Percentiles rank a stretch among this genome's conserved stretches.
Evolutionary conservation across 192 early-diverging fungal genomes (phyloP).

Genomic region (Gamsiella multidivaricata): DNA sequence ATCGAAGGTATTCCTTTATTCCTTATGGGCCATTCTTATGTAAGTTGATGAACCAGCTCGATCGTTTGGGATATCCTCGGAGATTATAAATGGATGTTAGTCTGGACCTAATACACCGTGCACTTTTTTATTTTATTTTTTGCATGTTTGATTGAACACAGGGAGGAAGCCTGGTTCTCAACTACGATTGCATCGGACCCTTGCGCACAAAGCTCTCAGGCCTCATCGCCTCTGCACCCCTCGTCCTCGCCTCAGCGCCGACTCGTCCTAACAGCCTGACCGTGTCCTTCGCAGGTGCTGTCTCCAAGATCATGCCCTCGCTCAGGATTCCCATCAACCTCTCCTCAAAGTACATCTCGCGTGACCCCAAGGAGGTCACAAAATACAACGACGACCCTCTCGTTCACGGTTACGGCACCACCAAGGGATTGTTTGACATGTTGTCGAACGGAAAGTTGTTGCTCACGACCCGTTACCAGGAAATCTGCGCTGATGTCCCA

Average conservation of each 20-base stretch:
- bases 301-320: constrained; percentile 57
- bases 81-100: not conserved
- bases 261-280: constrained; percentile 44
- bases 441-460: constrained; percentile 61
- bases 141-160: constrained; percentile 16
- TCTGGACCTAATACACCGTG: not conserved
- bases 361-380: constrained; percentile 55
- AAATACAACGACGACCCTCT: constrained; percentile 68
- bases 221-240: constrained; percentile 65
- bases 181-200: constrained; percentile 58
- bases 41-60: constrained; percentile 9
- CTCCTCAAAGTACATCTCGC: constrained; percentile 58
- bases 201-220: constrained; percentile 55
- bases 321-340: constrained; percentile 58
- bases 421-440: constrained; percentile 61
- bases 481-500: constrained; percentile 56
- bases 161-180: constrained; percentile 67
- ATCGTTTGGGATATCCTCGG: no score
- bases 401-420: constrained; percentile 60
- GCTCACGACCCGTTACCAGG: constrained; percentile 32
- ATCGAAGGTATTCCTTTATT: constrained; percentile 58
- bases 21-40: constrained; percentile 67
- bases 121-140: not conserved
- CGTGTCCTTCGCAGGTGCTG: constrained; percentile 46
- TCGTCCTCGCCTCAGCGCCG: constrained; percentile 40